Evolutionary conservation across 306 rosid species (phyloP).

Genomic region (Ziziphus jujuba): DNA sequence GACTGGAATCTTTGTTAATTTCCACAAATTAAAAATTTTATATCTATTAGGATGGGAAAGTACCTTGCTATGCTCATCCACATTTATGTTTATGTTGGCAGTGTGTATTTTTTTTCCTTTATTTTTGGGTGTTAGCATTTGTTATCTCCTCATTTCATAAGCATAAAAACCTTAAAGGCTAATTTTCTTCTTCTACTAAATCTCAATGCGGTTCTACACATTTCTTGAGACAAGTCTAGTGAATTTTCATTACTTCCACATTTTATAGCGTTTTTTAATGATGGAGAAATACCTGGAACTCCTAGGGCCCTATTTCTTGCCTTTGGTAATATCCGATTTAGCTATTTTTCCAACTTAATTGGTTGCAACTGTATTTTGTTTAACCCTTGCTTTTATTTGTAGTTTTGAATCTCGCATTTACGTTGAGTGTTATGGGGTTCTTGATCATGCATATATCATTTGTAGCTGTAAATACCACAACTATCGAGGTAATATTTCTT

Average conservation of each 20-base stretch:
- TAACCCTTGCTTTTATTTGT: constrained; percentile 32
- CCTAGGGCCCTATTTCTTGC: constrained; percentile 98
- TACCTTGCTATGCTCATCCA: not conserved
- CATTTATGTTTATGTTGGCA: not conserved
- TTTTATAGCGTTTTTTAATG: constrained; percentile 86
- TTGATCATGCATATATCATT: constrained; percentile 91
- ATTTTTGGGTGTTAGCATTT: constrained; percentile 2
- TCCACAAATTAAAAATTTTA: not conserved
- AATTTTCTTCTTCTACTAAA: constrained; percentile 19
- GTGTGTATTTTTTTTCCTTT: constrained; percentile 13
- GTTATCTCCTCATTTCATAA: not conserved
- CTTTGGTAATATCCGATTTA: constrained; percentile 60
- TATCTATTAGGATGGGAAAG: not conserved
- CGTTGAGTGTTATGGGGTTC: constrained; percentile 91
- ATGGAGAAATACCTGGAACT: constrained; percentile 91
- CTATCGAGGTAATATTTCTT: constrained; percentile 74
- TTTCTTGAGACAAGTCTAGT: constrained; percentile 94
- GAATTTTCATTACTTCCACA: constrained; percentile 83
- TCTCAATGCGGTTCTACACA: constrained; percentile 82
- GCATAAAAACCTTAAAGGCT: not conserved
- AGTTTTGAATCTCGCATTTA: constrained; percentile 95
- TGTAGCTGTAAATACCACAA: constrained; percentile 87
- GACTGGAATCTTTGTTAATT: not conserved
- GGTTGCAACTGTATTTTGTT: constrained; percentile 26
- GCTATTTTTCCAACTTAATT: constrained; percentile 1